Conservation (phyloP, 2,329 filamentous ascomycete genomes). For the Chaetomium sp. region DNA sequence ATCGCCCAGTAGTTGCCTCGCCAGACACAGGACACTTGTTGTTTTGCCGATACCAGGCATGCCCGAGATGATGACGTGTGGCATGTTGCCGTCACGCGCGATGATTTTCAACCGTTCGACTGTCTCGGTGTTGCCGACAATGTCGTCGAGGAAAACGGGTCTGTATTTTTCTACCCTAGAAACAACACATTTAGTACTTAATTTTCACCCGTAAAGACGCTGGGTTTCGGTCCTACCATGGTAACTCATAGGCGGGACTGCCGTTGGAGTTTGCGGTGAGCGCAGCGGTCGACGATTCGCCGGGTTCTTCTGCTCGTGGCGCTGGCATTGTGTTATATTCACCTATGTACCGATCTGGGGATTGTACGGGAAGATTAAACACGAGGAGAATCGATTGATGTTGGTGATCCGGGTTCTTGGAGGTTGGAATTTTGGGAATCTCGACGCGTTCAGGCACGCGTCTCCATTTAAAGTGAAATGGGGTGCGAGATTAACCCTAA, state of each 20-base stretch:
- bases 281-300: constrained; percentile 56
- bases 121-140: constrained; percentile 96
- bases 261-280: constrained; percentile 45
- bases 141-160: constrained; percentile 88
- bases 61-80: constrained; percentile 97
- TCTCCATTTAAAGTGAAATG: constrained; percentile 15
- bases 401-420: neutral
- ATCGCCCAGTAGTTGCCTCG: constrained; percentile 83
- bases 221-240: constrained; percentile 52
- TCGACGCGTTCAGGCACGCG: constrained; percentile 17
- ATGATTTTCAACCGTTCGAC: constrained; percentile 98
- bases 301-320: constrained; percentile 44
- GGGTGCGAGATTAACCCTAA: constrained; percentile 13
- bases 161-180: constrained; percentile 96
- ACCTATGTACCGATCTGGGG: no score
- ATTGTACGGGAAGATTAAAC: neutral
- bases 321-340: constrained; percentile 37
- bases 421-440: neutral
- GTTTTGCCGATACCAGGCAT: constrained; percentile 99
- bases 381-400: neutral
- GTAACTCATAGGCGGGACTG: constrained; percentile 62
- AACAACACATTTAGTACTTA: neutral
- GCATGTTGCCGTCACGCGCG: constrained; percentile 98
- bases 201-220: neutral
- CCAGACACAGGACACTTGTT: constrained; percentile 87